phyloP scores from a whole-genome alignment of 768 basidiomycete species.

The Chalciporus pseudorubinellus region DNA sequence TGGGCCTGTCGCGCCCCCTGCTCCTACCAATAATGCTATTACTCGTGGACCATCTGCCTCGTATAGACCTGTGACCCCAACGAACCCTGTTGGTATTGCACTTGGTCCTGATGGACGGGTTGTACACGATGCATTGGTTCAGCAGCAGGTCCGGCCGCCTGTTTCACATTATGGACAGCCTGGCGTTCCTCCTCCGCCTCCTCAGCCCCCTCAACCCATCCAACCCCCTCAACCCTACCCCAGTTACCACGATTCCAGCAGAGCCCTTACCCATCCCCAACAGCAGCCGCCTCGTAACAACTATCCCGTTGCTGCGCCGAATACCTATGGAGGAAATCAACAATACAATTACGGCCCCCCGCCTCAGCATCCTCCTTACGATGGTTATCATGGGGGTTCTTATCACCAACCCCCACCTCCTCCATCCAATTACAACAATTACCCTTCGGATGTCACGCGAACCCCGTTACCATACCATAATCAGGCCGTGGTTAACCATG shows the following conservation, averaged over 20 bases:
- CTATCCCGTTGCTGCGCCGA: constrained; percentile 12
- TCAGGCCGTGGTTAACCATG: constrained; percentile 23
- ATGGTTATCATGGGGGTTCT: constrained; percentile 12
- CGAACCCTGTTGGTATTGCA: constrained; percentile 78
- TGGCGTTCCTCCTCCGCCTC: neutral
- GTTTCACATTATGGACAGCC: constrained; percentile 11
- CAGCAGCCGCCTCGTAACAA: constrained; percentile 32
- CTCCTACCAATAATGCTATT: neutral
- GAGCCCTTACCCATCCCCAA: constrained; percentile 36
- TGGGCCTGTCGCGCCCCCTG: constrained; percentile 2
- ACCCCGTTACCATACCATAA: constrained; percentile 11
- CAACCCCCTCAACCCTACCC: constrained; percentile 22
- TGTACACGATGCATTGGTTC: constrained; percentile 71
- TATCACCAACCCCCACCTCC: constrained; percentile 19
- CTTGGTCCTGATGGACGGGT: constrained; percentile 81
- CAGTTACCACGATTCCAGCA: constrained; percentile 19
- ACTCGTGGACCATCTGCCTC: constrained; percentile 26
- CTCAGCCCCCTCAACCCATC: constrained; percentile 2
- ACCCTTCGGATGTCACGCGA: constrained; percentile 1
- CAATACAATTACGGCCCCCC: constrained; percentile 16
- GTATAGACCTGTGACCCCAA: constrained; percentile 60
- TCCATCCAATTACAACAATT: constrained; percentile 6
- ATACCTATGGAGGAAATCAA: constrained; percentile 12
- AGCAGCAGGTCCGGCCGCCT: constrained; percentile 25
- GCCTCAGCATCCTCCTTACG: constrained; percentile 24